These are phyloP conservation scores for Fusarium mangiferae DNA, from an alignment of 2,329 filamentous ascomycete genomes.

Conservation along the genomic window DNA sequence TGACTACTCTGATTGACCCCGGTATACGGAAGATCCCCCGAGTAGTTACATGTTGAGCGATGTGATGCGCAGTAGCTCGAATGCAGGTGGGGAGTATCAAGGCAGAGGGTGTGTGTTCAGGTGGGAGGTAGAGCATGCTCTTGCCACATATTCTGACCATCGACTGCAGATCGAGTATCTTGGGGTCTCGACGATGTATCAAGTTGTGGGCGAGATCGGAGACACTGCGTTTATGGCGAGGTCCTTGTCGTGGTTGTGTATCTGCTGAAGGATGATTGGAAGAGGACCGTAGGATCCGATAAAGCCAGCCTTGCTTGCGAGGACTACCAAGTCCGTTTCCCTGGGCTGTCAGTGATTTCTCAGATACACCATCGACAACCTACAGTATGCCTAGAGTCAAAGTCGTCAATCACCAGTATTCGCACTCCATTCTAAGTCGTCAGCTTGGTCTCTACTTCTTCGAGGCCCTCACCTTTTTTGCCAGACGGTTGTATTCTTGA, in stretches of 20 bases:
- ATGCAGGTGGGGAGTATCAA: constrained; percentile 73
- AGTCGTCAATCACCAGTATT: constrained; percentile 51
- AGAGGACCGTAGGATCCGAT: constrained; percentile 49
- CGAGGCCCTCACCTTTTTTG: constrained; percentile 59
- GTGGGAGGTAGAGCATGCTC: constrained; percentile 69
- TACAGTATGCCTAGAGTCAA: constrained; percentile 48
- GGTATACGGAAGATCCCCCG: constrained; percentile 72
- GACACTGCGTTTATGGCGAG: constrained; percentile 61
- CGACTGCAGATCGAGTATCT: constrained; percentile 63
- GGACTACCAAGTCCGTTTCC: constrained; percentile 28
- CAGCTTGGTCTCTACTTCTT: background rate
- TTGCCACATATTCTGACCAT: constrained; percentile 72
- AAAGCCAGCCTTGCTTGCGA: constrained; percentile 52
- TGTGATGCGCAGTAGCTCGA: constrained; percentile 72
- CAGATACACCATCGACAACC: constrained; percentile 26
- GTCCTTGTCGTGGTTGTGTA: constrained; percentile 15
- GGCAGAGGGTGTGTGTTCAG: constrained; percentile 66
- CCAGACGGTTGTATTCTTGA: constrained; percentile 69
- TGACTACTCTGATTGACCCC: constrained; percentile 66
- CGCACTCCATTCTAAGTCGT: constrained; percentile 63
- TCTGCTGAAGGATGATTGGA: constrained; percentile 25
- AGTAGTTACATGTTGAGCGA: constrained; percentile 65
- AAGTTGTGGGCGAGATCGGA: constrained; percentile 64
- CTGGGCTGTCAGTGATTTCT: constrained; percentile 33
- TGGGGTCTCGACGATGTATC: constrained; percentile 58